These are phyloP conservation scores for Castanospermum australe DNA, from an alignment of 306 rosid species.

Conservation along the genomic window DNA sequence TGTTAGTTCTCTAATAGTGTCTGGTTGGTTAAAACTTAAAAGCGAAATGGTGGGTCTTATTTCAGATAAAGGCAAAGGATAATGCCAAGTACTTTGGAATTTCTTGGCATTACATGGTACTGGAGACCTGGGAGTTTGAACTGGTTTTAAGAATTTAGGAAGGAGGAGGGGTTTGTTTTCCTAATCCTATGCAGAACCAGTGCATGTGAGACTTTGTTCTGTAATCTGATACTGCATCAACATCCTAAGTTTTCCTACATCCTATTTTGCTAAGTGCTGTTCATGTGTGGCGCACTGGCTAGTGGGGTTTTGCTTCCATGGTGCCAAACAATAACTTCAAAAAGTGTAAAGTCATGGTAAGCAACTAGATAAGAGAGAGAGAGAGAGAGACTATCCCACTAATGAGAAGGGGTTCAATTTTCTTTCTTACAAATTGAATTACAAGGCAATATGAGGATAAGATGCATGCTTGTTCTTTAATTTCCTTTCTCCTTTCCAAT, in stretches of 20 bases:
- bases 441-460: not conserved
- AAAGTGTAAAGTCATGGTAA: not conserved
- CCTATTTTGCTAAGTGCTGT: slow-evolving; percentile 13
- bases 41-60: slow-evolving; percentile 10
- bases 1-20: slow-evolving; percentile 28
- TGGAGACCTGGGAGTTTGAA: not conserved
- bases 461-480: slow-evolving; percentile 29
- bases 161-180: not conserved
- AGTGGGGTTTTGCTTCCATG: slow-evolving; percentile 30
- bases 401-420: not conserved
- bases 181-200: slow-evolving; percentile 9
- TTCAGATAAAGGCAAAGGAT: slow-evolving; percentile 21
- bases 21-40: slow-evolving; percentile 21
- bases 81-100: slow-evolving; percentile 25
- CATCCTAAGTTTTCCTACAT: too few relatives aligned
- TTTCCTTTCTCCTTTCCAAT: not conserved
- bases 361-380: slow-evolving; percentile 15
- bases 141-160: slow-evolving; percentile 1
- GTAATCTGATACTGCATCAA: slow-evolving; percentile 14
- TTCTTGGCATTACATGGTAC: not conserved
- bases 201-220: slow-evolving; percentile 28
- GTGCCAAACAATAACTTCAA: slow-evolving; percentile 21
- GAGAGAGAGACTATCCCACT: not conserved
- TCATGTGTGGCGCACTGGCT: slow-evolving; percentile 29
- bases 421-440: not conserved